Conservation (phyloP, 202 grass and related monocot genomes). For the Schoenoplectus tabernaemontani region DNA sequence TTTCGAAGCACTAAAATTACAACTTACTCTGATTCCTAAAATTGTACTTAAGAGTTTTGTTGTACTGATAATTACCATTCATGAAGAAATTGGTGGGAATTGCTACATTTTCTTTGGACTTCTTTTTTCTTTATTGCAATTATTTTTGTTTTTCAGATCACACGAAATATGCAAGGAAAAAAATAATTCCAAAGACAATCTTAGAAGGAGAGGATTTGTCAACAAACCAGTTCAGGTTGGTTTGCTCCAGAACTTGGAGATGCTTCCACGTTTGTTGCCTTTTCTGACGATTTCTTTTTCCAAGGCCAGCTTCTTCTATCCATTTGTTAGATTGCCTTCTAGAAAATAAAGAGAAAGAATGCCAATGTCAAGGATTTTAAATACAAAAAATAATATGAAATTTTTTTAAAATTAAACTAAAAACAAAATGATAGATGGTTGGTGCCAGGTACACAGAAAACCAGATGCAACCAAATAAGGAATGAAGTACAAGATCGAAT, state of each 20-base stretch:
- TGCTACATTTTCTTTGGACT: background rate
- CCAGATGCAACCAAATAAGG: background rate
- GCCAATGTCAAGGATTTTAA: conserved; percentile 6
- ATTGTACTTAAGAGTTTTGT: background rate
- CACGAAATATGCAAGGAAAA: background rate
- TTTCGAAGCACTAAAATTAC: background rate
- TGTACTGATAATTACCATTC: background rate
- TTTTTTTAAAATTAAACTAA: background rate
- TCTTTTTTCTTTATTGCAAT: background rate
- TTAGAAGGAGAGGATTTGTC: conserved; percentile 8
- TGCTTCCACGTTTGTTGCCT: conserved; percentile 37
- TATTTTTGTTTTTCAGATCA: background rate
- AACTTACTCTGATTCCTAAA: background rate
- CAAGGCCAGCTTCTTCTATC: conserved; percentile 94
- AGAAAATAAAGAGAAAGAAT: conserved; percentile 8
- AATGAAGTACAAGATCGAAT: background rate
- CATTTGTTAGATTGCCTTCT: conserved; percentile 34
- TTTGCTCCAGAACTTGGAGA: conserved; percentile 36
- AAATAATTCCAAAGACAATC: background rate
- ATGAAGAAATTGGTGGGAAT: background rate
- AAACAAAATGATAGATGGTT: background rate
- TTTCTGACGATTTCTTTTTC: conserved; percentile 99
- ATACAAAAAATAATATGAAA: conserved; percentile 1
- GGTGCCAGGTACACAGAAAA: background rate
- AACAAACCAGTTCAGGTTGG: conserved; percentile 52